Conservation (phyloP, 2,329 filamentous ascomycete genomes). For the Fusarium burgessii region DNA sequence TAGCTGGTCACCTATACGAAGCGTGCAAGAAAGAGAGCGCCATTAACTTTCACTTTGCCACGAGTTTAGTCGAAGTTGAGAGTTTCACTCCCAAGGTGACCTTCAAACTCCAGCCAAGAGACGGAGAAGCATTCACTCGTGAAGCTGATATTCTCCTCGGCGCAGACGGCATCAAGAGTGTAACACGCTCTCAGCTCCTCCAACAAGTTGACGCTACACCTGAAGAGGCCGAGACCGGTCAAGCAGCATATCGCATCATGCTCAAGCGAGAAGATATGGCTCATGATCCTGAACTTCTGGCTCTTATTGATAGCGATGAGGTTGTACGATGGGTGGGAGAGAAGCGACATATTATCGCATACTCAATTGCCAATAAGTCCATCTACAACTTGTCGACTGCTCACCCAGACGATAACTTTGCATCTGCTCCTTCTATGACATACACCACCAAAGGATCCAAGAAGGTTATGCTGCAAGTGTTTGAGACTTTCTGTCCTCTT, state of each 20-base stretch:
- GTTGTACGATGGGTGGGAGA: slow-evolving; percentile 75
- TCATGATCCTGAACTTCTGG: slow-evolving; percentile 73
- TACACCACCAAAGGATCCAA: slow-evolving; percentile 74
- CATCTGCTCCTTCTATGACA: slow-evolving; percentile 59
- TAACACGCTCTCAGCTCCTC: slow-evolving; percentile 64
- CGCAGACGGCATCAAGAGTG: slow-evolving; percentile 66
- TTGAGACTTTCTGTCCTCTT: slow-evolving; percentile 69
- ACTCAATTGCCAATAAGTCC: slow-evolving; percentile 70
- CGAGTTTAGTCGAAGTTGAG: slow-evolving; percentile 44
- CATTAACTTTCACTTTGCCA: slow-evolving; percentile 75
- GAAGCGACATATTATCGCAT: slow-evolving; percentile 75
- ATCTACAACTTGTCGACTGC: slow-evolving; percentile 76
- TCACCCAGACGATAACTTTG: slow-evolving; percentile 71
- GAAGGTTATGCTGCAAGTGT: slow-evolving; percentile 69
- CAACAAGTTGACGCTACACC: slow-evolving; percentile 61
- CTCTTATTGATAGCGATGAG: slow-evolving; percentile 66
- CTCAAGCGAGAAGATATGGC: slow-evolving; percentile 69
- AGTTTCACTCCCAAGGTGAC: slow-evolving; percentile 38
- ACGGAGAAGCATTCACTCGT: slow-evolving; percentile 19
- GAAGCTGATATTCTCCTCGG: slow-evolving; percentile 64
- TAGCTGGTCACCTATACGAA: slow-evolving; percentile 76
- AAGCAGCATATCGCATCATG: slow-evolving; percentile 67
- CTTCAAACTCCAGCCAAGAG: slow-evolving; percentile 39
- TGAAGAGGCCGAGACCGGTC: slow-evolving; percentile 60
- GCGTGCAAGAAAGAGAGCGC: slow-evolving; percentile 72